Evolutionary conservation across 2,329 filamentous ascomycete genomes (phyloP), one percentile per base, ranked within the genome.

Genomic region (Zymoseptoria crescenta): DNA sequence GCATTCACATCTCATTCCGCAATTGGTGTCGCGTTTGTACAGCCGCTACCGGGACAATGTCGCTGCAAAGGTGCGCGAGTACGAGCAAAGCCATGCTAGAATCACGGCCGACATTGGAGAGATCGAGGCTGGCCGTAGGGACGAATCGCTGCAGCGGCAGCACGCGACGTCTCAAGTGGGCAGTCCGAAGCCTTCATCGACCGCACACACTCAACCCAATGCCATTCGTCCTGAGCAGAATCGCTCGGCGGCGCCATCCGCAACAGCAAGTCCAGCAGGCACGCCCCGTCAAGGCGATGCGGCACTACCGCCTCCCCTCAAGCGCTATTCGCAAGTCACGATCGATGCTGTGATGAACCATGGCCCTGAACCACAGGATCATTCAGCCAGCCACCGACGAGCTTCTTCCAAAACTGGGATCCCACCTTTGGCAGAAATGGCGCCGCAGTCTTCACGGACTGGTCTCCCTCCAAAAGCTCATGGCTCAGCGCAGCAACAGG

Each of bases 11-110:
- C 84, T 87, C 63, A 79, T 95, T 1, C 88, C 88, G 1, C 77
- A 80, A 28, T 76, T 96, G 51, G 82, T 95, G 53, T 80, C 87
- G 59, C 84, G 87, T 64, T 79, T 96, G 1, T 95, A 94, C 70
- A 80, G 83, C 10, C 81, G 83, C 62, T 96, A 95, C 72, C 82
- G 86, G 63, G 83, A 87, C 52, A 78, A 86, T 50, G 79, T 87
- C 54, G 81, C 91, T n/a, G 77, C 79, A 58, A 82, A 87, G 68
- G 89, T 96, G 60, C 80, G 82, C 59, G 83, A 88, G 57, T 87
- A 94, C 62, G 92, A 96, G 76, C 80, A 79, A 59, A 80, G 78
- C 87, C 69, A 82, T 27, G 75, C 76, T 19, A 75, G 93, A 50
- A 41, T 82, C 85, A 59, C 64, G 72, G 79, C 79, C 59, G 87